These are phyloP conservation scores for Handroanthus guayacan DNA, from an alignment of 257 asterid genomes.

Conservation along the genomic window DNA sequence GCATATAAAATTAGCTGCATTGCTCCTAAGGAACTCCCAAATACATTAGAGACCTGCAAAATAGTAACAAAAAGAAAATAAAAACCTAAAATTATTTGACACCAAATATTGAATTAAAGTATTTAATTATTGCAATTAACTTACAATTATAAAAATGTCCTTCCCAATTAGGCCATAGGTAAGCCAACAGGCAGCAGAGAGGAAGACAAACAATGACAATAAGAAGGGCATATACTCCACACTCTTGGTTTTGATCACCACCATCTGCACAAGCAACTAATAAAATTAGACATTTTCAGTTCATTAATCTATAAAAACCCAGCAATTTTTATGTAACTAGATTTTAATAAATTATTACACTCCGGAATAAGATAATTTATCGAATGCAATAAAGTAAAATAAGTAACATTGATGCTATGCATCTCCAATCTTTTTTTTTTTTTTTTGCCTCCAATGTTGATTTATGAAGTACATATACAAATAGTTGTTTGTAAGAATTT, in stretches of 20 bases:
- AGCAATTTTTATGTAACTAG: too few relatives aligned
- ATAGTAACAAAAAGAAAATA: background rate
- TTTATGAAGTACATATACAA: too few relatives aligned
- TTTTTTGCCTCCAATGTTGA: too few relatives aligned
- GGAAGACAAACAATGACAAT: constrained; percentile 60
- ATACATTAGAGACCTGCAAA: constrained; percentile 60
- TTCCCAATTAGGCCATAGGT: constrained; percentile 59
- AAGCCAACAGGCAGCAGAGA: constrained; percentile 67
- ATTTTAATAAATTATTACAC: too few relatives aligned
- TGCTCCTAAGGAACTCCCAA: constrained; percentile 60
- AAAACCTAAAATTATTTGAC: background rate
- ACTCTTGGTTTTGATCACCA: constrained; percentile 68
- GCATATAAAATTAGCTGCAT: constrained; percentile 58
- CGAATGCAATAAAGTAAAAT: too few relatives aligned
- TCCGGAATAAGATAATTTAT: too few relatives aligned
- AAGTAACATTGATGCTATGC: too few relatives aligned
- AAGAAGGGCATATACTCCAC: constrained; percentile 76
- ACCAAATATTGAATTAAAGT: background rate
- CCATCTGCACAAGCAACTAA: constrained; percentile 48
- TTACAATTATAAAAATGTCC: constrained; percentile 39
- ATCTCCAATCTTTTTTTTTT: too few relatives aligned
- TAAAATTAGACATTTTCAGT: too few relatives aligned
- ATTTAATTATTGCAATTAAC: background rate
- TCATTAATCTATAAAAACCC: too few relatives aligned
- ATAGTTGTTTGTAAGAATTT: too few relatives aligned